These are phyloP conservation scores for Globisporangium nunn DNA, from an alignment of 352 stramenopile species.

Conservation along the genomic window DNA sequence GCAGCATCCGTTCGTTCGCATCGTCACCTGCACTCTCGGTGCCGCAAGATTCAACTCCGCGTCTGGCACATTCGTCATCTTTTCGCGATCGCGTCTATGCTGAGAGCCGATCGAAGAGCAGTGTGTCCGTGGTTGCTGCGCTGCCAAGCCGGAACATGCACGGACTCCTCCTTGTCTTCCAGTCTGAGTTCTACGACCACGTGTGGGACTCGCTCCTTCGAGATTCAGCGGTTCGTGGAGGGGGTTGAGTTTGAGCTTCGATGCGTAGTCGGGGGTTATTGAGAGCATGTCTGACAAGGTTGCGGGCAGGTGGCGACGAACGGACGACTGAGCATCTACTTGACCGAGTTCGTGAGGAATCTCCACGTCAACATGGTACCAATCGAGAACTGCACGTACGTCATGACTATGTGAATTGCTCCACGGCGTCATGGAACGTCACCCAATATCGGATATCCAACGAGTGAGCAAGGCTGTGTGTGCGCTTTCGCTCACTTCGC, in stretches of 20 bases:
- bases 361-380: constrained; percentile 39
- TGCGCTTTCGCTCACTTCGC: not conserved
- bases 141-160: constrained; percentile 25
- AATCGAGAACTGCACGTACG: constrained; percentile 59
- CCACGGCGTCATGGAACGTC: not conserved
- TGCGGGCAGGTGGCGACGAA: constrained; percentile 24
- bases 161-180: constrained; percentile 39
- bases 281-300: not conserved
- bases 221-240: constrained; percentile 25
- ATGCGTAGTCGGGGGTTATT: not conserved
- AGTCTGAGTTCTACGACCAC: constrained; percentile 51
- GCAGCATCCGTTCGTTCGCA: constrained; percentile 3
- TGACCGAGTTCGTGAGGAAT: constrained; percentile 61
- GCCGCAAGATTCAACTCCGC: constrained; percentile 5
- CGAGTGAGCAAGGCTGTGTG: not conserved
- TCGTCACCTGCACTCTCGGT: constrained; percentile 4
- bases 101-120: constrained; percentile 3
- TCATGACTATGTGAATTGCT: not conserved
- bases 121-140: not conserved
- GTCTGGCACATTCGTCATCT: constrained; percentile 9
- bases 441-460: not conserved
- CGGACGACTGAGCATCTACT: constrained; percentile 40
- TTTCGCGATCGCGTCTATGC: constrained; percentile 7
- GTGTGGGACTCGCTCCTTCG: constrained; percentile 47
- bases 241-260: not conserved